Percentiles rank a stretch among this genome's conserved stretches.
These are phyloP conservation scores for Colletotrichum kahawae DNA, from an alignment of 2,329 filamentous ascomycete species.

Conservation along the genomic window DNA sequence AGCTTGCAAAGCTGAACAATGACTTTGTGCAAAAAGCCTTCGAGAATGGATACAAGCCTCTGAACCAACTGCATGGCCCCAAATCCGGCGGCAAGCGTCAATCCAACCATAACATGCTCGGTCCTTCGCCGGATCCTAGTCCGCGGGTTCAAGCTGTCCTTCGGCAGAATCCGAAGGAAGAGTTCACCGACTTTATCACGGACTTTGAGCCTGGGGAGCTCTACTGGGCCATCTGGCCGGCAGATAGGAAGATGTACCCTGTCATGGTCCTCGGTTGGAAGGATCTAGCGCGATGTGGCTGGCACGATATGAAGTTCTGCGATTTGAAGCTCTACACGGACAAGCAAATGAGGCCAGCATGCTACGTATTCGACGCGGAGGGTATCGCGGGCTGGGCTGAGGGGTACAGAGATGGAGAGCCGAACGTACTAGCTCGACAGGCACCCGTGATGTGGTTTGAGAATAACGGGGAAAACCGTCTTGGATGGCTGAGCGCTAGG, in stretches of 20 bases:
- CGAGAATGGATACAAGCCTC: conserved; percentile 21
- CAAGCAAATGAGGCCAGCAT: conserved; percentile 2
- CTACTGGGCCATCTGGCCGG: conserved; percentile 20
- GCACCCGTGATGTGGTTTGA: conserved; percentile 26
- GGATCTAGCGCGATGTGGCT: conserved; percentile 11
- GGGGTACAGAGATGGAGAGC: conserved; percentile 20
- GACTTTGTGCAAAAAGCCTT: conserved; percentile 14
- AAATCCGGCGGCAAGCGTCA: conserved; percentile 17
- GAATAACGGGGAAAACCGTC: conserved; percentile 16
- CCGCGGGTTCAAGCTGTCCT: not conserved
- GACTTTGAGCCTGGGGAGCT: conserved; percentile 20
- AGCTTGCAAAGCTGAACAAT: conserved; percentile 21
- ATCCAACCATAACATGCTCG: not conserved
- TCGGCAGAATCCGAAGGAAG: not conserved
- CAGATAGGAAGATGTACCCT: conserved; percentile 14
- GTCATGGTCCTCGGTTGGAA: conserved; percentile 25
- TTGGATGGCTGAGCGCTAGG: conserved; percentile 11
- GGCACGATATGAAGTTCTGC: conserved; percentile 1
- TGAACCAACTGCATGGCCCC: conserved; percentile 16
- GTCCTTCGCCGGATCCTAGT: not conserved
- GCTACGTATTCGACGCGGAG: conserved; percentile 17
- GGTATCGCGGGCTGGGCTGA: conserved; percentile 22
- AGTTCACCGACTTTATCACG: conserved; percentile 6
- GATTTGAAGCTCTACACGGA: not conserved
- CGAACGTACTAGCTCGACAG: conserved; percentile 8